Base-by-base conservation (phyloP, 2,329 filamentous ascomycete species). In the Verticillium nonalfalfae region DNA sequence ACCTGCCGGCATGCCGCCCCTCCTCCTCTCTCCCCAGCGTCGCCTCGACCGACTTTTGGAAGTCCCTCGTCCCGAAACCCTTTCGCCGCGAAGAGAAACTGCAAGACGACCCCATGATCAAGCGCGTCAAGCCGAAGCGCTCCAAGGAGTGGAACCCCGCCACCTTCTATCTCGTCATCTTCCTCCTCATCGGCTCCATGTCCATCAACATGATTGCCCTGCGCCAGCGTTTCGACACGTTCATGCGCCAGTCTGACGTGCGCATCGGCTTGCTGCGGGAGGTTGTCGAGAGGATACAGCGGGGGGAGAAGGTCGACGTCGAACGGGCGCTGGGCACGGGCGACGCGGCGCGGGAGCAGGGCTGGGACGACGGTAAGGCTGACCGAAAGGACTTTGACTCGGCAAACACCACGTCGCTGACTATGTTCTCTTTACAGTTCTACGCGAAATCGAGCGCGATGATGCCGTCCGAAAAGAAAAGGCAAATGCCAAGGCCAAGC, bases 111-210 rank as follows among this genome's bases (percentile, higher is more conserved):
- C 73, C 68, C 60, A 60, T 62, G 58, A 66, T 66, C 61, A 69
- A 69, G 64, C 70, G 67, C 15, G 68, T 64, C 52, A 76, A 76
- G 68, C 74, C 77, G 38, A 69, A 73, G 31, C 84, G 81, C 66
- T 77, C 82, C 15, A 88, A 85, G 70, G 84, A 86, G 67, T 91
- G 89, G 87, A 94, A 94, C 68, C 90, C 91, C 2, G 90, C 90
- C 21, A 93, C 88, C 0, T 94, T 92, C 70, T 95, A 88, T 73
- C 91, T 94, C 67, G 79, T 88, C 68, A 91, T 94, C 65, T 93
- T 93, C 70, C 79, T 93, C 50, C 82, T 98, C 65, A 94, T 98
- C 66, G 96, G 96, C 4, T 97, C 92, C 64, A 96, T 97, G 81
- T 91, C 94, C 14, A 97, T 99, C 68, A 91, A 97, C 69, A 90